Base-by-base conservation (phyloP, 2,329 filamentous ascomycete species). In the Cercospora sp. region DNA sequence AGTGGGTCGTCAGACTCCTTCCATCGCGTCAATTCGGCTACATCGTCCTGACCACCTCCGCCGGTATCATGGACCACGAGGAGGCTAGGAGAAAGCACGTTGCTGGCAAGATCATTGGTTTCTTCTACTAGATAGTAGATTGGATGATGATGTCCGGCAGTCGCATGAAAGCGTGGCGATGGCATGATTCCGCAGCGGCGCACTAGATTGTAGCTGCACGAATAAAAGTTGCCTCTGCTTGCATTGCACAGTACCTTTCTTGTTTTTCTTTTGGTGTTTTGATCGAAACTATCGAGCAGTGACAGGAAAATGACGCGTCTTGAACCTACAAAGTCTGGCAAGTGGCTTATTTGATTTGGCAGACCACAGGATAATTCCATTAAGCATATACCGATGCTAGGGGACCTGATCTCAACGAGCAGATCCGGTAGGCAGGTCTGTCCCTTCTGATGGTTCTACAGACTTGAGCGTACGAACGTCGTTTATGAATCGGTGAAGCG, bases 51-150 rank as follows among this genome's bases (percentile, higher is more conserved):
- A 99, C 95, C 84, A 99, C 95, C 85, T 97, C 94, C 70, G 93
- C 95, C 74, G 95, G 95, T 84, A 99, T 99, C 85, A 98, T 99
- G 94, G 95, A 99, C 88, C 95, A 99, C 88, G 95, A 99, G 89
- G 95, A 99, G 90, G 95, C 95, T 77, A 89, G 95, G 82, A 89
- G 95, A 84, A 98, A 98, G 90, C 95, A 99, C 88, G 95, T 98
- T 81, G 90, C 94, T 78, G 95, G 95, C 86, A 99, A 99, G 90
- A 92, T 99, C 85, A 92, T 98, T 79, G 95, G 95, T 79, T 99
- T 98, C 91, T 97, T 97, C 89, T 98, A 97, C 89, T 97, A 79
- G 74, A 73, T 59, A 51, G 36, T 28, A 30, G 51, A 58, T 13
- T 16, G 23, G 48, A 31, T 60, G 59, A 61, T 8, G 36, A 3